Conservation (phyloP, 306 rosid genomes). For the Dryas octopetala region DNA sequence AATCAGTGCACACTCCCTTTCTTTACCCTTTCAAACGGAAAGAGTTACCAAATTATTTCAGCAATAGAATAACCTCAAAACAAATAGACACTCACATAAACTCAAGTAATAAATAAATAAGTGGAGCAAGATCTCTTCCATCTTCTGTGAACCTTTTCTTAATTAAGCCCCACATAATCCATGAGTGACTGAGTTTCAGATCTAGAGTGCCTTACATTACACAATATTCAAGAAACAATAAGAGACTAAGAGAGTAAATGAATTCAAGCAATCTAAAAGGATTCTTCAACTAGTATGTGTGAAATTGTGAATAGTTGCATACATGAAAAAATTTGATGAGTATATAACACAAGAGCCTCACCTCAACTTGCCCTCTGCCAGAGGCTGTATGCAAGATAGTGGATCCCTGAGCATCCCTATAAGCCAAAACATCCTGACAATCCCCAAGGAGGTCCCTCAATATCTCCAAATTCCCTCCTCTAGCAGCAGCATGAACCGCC, state of each 20-base stretch:
- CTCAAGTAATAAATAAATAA: background rate
- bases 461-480: conserved; percentile 87
- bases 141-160: background rate
- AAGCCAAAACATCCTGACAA: conserved; percentile 41
- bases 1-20: background rate
- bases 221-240: background rate
- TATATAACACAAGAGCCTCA: conserved; percentile 27
- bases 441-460: conserved; percentile 49
- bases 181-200: background rate
- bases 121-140: background rate
- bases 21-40: background rate
- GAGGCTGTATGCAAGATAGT: conserved; percentile 74
- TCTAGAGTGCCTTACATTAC: background rate
- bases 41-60: background rate
- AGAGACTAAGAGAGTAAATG: background rate
- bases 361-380: conserved; percentile 85
- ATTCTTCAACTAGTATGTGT: background rate
- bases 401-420: conserved; percentile 65
- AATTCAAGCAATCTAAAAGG: background rate
- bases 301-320: background rate
- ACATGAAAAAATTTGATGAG: background rate
- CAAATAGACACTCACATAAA: background rate
- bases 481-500: conserved; percentile 77
- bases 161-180: background rate
- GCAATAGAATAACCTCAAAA: background rate